Evolutionary conservation across 768 basidiomycete genomes (phyloP).

Genomic region (Boletus barrowsii): DNA sequence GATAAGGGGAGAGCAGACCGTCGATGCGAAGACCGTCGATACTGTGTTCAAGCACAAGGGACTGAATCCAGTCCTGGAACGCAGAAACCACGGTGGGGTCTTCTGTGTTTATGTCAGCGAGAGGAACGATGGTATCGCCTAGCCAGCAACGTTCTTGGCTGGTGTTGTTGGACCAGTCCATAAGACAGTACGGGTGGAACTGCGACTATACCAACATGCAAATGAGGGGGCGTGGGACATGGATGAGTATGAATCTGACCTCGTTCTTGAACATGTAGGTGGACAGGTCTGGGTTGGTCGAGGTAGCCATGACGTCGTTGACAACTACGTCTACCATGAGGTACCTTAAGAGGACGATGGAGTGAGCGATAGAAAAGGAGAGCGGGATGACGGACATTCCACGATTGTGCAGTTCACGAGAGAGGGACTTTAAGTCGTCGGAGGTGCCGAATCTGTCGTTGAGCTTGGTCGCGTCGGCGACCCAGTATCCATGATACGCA

Average conservation of each 20-base stretch:
- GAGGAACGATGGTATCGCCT: slow-evolving; percentile 68
- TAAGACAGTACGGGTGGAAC: slow-evolving; percentile 77
- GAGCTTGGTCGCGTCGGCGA: slow-evolving; percentile 61
- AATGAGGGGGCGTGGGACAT: neutral
- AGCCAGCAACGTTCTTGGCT: slow-evolving; percentile 81
- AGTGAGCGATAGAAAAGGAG: neutral
- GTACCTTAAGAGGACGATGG: slow-evolving; percentile 40
- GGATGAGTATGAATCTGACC: slow-evolving; percentile 32
- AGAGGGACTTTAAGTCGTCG: slow-evolving; percentile 68
- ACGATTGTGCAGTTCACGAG: slow-evolving; percentile 61
- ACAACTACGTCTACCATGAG: slow-evolving; percentile 85
- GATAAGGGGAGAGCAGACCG: slow-evolving; percentile 33
- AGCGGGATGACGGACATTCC: slow-evolving; percentile 51
- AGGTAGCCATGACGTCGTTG: slow-evolving; percentile 80
- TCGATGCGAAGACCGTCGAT: slow-evolving; percentile 91
- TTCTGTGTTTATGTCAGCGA: slow-evolving; percentile 78
- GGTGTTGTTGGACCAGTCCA: slow-evolving; percentile 67
- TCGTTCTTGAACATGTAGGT: slow-evolving; percentile 64
- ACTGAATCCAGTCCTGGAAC: slow-evolving; percentile 67
- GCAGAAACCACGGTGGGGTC: slow-evolving; percentile 57
- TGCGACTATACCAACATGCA: slow-evolving; percentile 41
- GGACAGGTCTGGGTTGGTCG: slow-evolving; percentile 60
- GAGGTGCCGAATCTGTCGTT: slow-evolving; percentile 72
- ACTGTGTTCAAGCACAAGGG: slow-evolving; percentile 64
- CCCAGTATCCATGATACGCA: slow-evolving; percentile 87